These are phyloP conservation scores for Hypoxylon subgilvum DNA, from an alignment of 495 filamentous ascomycete genomes.

Conservation along the genomic window DNA sequence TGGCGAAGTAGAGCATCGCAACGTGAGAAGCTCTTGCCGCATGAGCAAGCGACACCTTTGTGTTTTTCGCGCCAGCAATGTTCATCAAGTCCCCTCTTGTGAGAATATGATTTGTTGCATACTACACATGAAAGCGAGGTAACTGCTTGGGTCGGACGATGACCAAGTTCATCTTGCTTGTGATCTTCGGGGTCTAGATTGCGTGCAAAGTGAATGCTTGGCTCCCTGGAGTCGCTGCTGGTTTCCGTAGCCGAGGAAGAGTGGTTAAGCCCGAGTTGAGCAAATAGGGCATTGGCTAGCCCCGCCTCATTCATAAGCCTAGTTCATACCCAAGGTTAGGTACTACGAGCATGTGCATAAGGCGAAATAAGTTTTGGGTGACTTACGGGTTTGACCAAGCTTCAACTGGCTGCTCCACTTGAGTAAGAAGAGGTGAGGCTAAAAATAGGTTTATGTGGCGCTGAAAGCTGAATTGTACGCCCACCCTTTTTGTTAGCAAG, in stretches of 20 bases:
- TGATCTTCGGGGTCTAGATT: background rate
- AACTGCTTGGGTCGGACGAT: conserved; percentile 3
- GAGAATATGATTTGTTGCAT: conserved; percentile 19
- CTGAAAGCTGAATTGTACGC: too few relatives aligned
- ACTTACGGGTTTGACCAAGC: background rate
- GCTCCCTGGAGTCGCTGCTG: background rate
- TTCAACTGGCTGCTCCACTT: background rate
- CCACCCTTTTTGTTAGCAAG: conserved; percentile 47
- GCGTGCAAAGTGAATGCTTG: background rate
- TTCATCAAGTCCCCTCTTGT: background rate
- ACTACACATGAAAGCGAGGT: conserved; percentile 17
- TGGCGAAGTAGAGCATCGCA: conserved; percentile 42
- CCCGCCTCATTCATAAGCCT: too few relatives aligned
- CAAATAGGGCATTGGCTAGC: too few relatives aligned
- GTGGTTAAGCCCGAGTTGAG: background rate
- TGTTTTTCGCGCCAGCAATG: conserved; percentile 22
- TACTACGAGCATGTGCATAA: too few relatives aligned
- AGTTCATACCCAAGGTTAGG: too few relatives aligned
- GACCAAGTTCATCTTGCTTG: background rate
- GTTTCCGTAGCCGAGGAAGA: too few relatives aligned
- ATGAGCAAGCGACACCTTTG: conserved; percentile 26
- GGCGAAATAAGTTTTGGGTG: too few relatives aligned
- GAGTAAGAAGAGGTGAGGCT: too few relatives aligned
- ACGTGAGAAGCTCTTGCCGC: conserved; percentile 38
- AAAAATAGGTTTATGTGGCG: background rate